A percentile compares a stretch with the other conserved stretches of the same genome.
phyloP scores from a whole-genome alignment of 306 rosid genomes.

The Vicia villosa region DNA sequence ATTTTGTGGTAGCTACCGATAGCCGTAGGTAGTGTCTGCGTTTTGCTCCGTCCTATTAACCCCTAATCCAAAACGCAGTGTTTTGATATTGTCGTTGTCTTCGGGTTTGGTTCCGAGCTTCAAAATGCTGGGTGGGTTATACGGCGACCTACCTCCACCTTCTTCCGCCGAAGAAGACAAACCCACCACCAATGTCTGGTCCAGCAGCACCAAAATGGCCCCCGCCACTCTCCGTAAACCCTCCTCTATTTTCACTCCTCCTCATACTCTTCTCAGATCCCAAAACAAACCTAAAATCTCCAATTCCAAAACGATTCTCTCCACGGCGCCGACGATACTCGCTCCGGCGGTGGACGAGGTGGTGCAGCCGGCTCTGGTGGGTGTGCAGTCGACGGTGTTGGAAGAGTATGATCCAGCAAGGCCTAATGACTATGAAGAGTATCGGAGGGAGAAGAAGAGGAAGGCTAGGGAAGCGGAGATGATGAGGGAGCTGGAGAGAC shows the following conservation, averaged over 20 bases:
- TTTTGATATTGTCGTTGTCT: neutral
- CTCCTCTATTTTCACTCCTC: constrained; percentile 69
- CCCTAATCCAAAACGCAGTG: constrained; percentile 5
- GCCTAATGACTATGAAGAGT: constrained; percentile 96
- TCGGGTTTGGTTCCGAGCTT: neutral
- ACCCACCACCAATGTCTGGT: constrained; percentile 87
- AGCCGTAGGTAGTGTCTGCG: neutral
- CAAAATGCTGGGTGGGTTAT: constrained; percentile 87
- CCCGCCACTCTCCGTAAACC: constrained; percentile 93
- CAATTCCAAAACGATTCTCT: constrained; percentile 11
- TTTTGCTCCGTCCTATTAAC: neutral
- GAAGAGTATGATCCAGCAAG: constrained; percentile 96
- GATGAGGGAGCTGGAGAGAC: constrained; percentile 72
- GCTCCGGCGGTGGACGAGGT: constrained; percentile 38
- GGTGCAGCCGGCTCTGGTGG: constrained; percentile 74
- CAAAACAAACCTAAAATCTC: constrained; percentile 59
- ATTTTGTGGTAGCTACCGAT: neutral
- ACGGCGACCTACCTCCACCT: constrained; percentile 98
- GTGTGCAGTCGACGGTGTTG: constrained; percentile 73
- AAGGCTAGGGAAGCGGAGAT: constrained; percentile 80
- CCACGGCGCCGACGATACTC: constrained; percentile 12
- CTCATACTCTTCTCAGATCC: constrained; percentile 63
- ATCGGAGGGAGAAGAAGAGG: constrained; percentile 78
- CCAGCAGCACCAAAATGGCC: constrained; percentile 91
- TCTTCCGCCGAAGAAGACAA: constrained; percentile 93